Conservation (phyloP, 306 rosid genomes). For the Pyrus pyrifolia region DNA sequence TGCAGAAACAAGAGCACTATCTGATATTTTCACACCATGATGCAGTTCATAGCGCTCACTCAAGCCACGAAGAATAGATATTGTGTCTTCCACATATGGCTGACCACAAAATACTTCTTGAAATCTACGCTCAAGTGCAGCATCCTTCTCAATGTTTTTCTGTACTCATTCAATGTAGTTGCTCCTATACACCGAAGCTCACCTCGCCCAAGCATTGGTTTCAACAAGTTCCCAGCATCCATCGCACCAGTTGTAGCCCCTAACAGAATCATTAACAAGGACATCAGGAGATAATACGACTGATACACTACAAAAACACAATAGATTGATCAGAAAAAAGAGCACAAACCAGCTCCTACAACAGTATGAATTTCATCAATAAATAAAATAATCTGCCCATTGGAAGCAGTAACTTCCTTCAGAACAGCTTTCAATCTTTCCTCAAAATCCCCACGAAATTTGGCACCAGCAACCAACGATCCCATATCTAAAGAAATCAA, state of each 20-base stretch:
- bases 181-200: constrained; percentile 98
- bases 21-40: constrained; percentile 97
- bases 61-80: constrained; percentile 95
- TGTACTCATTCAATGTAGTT: constrained; percentile 84
- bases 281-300: background rate
- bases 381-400: constrained; percentile 86
- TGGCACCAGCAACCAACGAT: constrained; percentile 93
- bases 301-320: background rate
- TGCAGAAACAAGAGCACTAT: constrained; percentile 92
- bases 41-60: constrained; percentile 97
- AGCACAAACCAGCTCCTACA: constrained; percentile 88
- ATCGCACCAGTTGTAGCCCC: constrained; percentile 98
- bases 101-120: constrained; percentile 92
- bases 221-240: constrained; percentile 98
- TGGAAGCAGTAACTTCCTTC: constrained; percentile 89
- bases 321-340: background rate
- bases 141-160: constrained; percentile 93
- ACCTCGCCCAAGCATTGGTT: constrained; percentile 98
- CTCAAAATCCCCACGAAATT: constrained; percentile 92
- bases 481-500: constrained; percentile 97
- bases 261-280: constrained; percentile 28
- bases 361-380: constrained; percentile 98
- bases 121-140: constrained; percentile 95
- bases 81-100: constrained; percentile 87
- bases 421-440: constrained; percentile 95